Evolutionary conservation across 2,329 filamentous ascomycete genomes (phyloP).

Genomic region (Colletotrichum musicola): DNA sequence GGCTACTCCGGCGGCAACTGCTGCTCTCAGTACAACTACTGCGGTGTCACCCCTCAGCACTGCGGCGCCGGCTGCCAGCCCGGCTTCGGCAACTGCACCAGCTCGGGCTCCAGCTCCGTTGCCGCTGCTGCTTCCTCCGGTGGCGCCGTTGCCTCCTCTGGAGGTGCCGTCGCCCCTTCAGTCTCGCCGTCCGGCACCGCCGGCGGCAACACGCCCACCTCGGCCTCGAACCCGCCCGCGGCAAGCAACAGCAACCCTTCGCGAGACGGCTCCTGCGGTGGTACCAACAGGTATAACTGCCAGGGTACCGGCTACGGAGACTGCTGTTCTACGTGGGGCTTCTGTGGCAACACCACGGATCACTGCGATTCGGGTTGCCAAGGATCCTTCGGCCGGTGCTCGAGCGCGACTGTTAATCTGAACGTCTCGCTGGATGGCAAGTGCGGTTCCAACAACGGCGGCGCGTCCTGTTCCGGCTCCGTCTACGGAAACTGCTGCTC

Average conservation of each 20-base stretch:
- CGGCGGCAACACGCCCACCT: neutral
- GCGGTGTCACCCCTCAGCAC: neutral
- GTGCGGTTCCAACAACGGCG: conserved; percentile 20
- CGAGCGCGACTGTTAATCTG: neutral
- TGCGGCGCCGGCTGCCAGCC: conserved; percentile 26
- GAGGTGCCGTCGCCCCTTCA: neutral
- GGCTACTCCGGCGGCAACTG: conserved; percentile 22
- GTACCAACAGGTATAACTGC: conserved; percentile 26
- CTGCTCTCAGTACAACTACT: conserved; percentile 28
- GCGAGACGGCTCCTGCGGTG: conserved; percentile 29
- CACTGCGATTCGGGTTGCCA: conserved; percentile 42
- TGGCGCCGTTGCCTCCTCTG: neutral
- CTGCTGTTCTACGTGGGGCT: conserved; percentile 42
- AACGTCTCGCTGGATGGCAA: conserved; percentile 32
- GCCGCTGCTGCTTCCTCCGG: neutral
- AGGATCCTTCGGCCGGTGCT: conserved; percentile 38
- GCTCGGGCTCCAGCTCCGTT: neutral
- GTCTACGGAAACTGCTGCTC: conserved; percentile 40
- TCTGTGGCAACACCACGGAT: conserved; percentile 38
- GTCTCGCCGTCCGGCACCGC: neutral
- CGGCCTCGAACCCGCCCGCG: neutral
- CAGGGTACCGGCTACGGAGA: conserved; percentile 36
- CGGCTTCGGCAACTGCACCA: conserved; percentile 19
- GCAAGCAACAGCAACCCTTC: conserved; percentile 29
- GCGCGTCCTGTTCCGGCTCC: conserved; percentile 25